phyloP scores from a whole-genome alignment of 106 monocot genomes.

The Amphibolis antarctica region DNA sequence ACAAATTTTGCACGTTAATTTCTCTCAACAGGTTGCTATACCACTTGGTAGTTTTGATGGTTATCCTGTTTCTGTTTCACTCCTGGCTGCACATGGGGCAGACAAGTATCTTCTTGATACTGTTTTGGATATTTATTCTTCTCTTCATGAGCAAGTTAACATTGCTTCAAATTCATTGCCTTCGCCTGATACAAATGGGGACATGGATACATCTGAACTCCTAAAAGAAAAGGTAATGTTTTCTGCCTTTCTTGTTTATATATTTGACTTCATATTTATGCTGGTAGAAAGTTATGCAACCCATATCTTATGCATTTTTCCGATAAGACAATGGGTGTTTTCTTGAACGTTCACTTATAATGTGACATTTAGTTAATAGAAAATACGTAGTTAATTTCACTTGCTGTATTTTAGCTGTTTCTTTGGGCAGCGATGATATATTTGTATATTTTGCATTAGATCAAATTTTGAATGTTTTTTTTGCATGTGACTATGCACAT shows the following conservation, averaged over 20 bases:
- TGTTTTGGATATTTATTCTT: conserved; percentile 60
- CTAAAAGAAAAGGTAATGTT: conserved; percentile 83
- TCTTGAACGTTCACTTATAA: too few relatives aligned
- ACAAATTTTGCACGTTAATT: neutral
- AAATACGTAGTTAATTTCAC: too few relatives aligned
- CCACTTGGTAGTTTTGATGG: conserved; percentile 75
- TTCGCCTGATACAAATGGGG: conserved; percentile 45
- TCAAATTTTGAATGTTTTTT: too few relatives aligned
- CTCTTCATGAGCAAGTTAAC: conserved; percentile 61
- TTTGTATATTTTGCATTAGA: too few relatives aligned
- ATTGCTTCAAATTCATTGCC: conserved; percentile 46
- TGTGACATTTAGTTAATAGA: too few relatives aligned
- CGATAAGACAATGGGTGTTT: too few relatives aligned
- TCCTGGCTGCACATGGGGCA: conserved; percentile 78
- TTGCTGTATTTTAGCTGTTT: too few relatives aligned
- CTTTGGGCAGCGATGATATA: too few relatives aligned
- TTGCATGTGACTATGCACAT: too few relatives aligned
- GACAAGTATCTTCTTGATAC: conserved; percentile 94
- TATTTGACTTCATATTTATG: too few relatives aligned
- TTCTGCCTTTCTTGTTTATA: neutral
- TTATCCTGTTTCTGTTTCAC: conserved; percentile 62
- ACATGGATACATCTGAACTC: conserved; percentile 64
- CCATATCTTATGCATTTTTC: too few relatives aligned
- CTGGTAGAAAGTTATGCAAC: too few relatives aligned
- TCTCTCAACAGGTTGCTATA: conserved; percentile 37